A percentile compares a stretch with the other conserved stretches of the same genome.
phyloP scores from a whole-genome alignment of 345 rosid genomes.

The Populus euphratica region DNA sequence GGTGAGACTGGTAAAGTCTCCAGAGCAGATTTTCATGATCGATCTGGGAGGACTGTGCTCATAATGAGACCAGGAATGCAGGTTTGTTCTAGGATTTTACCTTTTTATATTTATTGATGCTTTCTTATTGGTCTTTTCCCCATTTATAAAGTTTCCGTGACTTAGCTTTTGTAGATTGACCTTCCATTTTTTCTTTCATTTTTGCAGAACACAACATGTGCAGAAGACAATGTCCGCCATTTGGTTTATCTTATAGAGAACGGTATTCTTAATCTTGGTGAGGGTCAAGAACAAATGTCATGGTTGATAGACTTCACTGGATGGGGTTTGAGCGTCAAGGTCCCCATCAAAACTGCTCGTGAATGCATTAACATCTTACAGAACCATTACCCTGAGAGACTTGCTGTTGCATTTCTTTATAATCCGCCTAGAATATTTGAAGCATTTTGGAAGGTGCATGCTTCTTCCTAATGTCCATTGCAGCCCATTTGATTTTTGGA shows the following conservation, averaged over 20 bases:
- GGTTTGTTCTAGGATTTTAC: conserved; percentile 2
- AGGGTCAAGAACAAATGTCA: conserved; percentile 33
- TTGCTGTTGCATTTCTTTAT: conserved; percentile 22
- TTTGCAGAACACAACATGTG: conserved; percentile 17
- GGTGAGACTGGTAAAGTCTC: conserved; percentile 30
- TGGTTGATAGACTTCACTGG: conserved; percentile 32
- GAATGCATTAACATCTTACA: conserved; percentile 25
- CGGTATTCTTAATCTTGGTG: conserved; percentile 19
- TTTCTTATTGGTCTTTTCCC: neutral
- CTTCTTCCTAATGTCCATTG: neutral
- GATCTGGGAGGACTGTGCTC: conserved; percentile 31
- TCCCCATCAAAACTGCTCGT: conserved; percentile 21
- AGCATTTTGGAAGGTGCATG: conserved; percentile 32
- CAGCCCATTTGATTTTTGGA: neutral
- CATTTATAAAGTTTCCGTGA: neutral
- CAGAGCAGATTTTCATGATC: conserved; percentile 28
- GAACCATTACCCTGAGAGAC: conserved; percentile 33
- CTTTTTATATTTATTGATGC: neutral
- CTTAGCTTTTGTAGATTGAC: neutral
- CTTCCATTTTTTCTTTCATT: neutral
- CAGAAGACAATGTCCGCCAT: conserved; percentile 25
- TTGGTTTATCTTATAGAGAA: conserved; percentile 30
- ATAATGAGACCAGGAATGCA: conserved; percentile 34
- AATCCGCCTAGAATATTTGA: conserved; percentile 30
- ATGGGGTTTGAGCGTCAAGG: conserved; percentile 20